Conservation (phyloP, 768 basidiomycete species). For the Russula emetica region DNA sequence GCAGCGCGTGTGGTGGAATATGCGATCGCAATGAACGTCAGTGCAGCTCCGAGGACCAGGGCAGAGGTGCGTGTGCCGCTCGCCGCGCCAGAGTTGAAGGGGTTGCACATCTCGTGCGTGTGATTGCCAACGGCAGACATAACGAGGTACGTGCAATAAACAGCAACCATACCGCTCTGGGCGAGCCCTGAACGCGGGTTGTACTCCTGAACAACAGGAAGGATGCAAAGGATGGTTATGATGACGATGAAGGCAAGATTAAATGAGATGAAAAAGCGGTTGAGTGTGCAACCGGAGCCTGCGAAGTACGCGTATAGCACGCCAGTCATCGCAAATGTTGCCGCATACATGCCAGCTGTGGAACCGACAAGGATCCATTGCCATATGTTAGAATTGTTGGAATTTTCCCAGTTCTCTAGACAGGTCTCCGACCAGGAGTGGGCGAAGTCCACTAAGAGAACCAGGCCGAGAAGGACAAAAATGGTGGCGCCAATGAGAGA, state of each 20-base stretch:
- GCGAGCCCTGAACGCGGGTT: slow-evolving; percentile 94
- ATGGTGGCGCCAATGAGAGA: slow-evolving; percentile 87
- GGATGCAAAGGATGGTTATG: slow-evolving; percentile 76
- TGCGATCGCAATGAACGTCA: slow-evolving; percentile 97
- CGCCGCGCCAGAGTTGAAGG: slow-evolving; percentile 54
- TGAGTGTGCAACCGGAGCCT: slow-evolving; percentile 78
- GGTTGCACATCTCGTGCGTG: slow-evolving; percentile 83
- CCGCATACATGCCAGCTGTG: slow-evolving; percentile 83
- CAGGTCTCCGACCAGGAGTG: slow-evolving; percentile 98
- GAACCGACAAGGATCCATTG: slow-evolving; percentile 94
- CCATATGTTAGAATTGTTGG: slow-evolving; percentile 80
- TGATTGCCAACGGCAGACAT: slow-evolving; percentile 93
- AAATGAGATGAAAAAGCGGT: slow-evolving; percentile 96
- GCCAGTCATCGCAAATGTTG: slow-evolving; percentile 79
- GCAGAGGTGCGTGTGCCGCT: slow-evolving; percentile 76
- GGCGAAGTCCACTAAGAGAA: slow-evolving; percentile 96
- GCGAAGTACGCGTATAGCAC: slow-evolving; percentile 92
- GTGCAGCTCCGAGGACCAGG: slow-evolving; percentile 84
- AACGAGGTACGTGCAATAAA: slow-evolving; percentile 94
- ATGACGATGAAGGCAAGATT: slow-evolving; percentile 79
- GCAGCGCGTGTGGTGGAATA: slow-evolving; percentile 96
- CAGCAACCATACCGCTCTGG: slow-evolving; percentile 95
- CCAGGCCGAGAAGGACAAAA: slow-evolving; percentile 95
- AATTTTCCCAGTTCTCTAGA: slow-evolving; percentile 89
- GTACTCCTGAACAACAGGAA: slow-evolving; percentile 82